These are phyloP conservation scores for Neurospora sp. DNA, from an alignment of 495 filamentous ascomycete species.

Conservation along the genomic window DNA sequence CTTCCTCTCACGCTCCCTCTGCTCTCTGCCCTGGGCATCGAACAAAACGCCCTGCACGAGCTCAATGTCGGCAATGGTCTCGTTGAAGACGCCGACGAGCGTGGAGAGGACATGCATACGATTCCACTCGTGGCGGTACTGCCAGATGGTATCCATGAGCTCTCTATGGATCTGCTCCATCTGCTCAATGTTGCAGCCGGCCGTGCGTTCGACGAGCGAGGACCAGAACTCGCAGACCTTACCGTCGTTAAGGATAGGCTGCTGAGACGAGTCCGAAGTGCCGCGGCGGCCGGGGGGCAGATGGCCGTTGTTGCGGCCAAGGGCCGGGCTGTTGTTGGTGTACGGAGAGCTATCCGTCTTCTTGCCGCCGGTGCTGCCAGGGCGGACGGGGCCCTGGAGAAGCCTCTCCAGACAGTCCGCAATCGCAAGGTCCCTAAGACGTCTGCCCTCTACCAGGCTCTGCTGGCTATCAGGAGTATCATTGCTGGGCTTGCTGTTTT, in stretches of 20 bases:
- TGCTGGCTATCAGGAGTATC: slow-evolving; percentile 5
- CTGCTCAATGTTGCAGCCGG: slow-evolving; percentile 83
- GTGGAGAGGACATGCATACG: slow-evolving; percentile 55
- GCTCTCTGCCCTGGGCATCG: slow-evolving; percentile 14
- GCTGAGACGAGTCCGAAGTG: slow-evolving; percentile 26
- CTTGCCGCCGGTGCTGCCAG: background rate
- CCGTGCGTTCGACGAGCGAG: slow-evolving; percentile 51
- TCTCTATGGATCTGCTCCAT: slow-evolving; percentile 87
- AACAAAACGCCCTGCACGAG: slow-evolving; percentile 44
- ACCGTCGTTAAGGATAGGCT: slow-evolving; percentile 48
- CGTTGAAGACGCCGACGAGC: slow-evolving; percentile 62
- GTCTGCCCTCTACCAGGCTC: background rate
- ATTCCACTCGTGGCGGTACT: slow-evolving; percentile 65
- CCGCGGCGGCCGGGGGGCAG: slow-evolving; percentile 1
- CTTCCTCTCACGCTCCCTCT: slow-evolving; percentile 1
- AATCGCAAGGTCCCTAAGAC: background rate
- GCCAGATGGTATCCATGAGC: slow-evolving; percentile 85
- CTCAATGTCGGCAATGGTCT: slow-evolving; percentile 72
- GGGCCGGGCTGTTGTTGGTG: slow-evolving; percentile 1
- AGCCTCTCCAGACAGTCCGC: background rate
- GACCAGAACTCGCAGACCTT: slow-evolving; percentile 46
- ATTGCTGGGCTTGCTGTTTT: slow-evolving; percentile 20
- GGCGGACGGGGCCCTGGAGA: background rate
- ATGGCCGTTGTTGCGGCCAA: background rate
- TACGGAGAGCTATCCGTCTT: background rate